Conservation (phyloP, 163 green algal species). For the Prototheca wickerhamii region DNA sequence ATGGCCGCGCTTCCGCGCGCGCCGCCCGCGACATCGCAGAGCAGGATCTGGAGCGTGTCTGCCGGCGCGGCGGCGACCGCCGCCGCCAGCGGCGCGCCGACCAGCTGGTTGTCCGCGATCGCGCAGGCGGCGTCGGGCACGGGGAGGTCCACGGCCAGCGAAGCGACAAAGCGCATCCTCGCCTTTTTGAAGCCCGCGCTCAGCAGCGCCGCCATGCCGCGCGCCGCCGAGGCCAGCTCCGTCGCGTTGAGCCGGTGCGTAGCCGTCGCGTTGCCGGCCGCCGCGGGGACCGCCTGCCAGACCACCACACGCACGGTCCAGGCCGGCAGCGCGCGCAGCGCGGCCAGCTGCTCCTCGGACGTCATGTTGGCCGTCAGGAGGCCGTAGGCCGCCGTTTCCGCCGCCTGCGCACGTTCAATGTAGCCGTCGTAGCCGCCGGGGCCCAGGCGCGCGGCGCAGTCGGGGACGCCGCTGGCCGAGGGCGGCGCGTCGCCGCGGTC, state of each 20-base stretch:
- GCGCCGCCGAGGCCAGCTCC: background rate
- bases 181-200: conserved; percentile 12
- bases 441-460: conserved; percentile 6
- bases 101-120: background rate
- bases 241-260: background rate
- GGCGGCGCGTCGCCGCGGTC: background rate
- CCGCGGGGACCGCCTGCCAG: conserved; percentile 7
- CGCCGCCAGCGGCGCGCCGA: background rate
- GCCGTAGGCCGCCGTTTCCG: conserved; percentile 11
- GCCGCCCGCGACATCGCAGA: conserved; percentile 18
- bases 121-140: background rate
- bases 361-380: background rate
- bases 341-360: background rate
- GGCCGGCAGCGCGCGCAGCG: conserved; percentile 4
- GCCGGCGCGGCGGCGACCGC: background rate
- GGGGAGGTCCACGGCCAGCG: background rate
- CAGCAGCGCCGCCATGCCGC: conserved; percentile 2
- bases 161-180: conserved; percentile 7
- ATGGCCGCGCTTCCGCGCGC: conserved; percentile 8
- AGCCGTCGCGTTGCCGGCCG: background rate
- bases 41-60: conserved; percentile 8
- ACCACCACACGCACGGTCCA: conserved; percentile 16
- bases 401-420: background rate
- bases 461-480: background rate
- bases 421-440: background rate